These are phyloP conservation scores for Arachnopeziza araneosa DNA, from an alignment of 2,329 filamentous ascomycete genomes.

Conservation along the genomic window DNA sequence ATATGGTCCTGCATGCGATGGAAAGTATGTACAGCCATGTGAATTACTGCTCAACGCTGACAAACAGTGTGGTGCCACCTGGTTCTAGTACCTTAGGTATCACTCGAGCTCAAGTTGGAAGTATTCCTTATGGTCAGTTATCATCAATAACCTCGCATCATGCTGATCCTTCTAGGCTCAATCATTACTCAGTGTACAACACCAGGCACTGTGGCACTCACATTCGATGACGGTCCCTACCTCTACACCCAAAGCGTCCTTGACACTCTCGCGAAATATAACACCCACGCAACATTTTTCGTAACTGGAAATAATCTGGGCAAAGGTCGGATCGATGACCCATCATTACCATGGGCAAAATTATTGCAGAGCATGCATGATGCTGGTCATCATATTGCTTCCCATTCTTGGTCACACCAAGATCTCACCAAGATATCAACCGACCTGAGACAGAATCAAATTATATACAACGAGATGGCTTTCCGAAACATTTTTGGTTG, in stretches of 20 bases:
- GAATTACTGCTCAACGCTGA: neutral
- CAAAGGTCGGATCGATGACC: conserved; percentile 24
- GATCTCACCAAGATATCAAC: conserved; percentile 40
- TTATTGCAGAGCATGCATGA: conserved; percentile 37
- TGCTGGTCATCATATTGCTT: conserved; percentile 52
- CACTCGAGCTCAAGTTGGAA: conserved; percentile 44
- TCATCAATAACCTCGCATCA: neutral
- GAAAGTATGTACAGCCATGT: conserved; percentile 38
- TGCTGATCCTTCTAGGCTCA: conserved; percentile 28
- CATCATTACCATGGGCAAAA: conserved; percentile 26
- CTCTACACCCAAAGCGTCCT: conserved; percentile 60
- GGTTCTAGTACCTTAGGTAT: conserved; percentile 51
- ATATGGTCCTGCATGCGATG: conserved; percentile 56
- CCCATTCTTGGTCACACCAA: conserved; percentile 51
- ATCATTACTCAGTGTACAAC: conserved; percentile 51
- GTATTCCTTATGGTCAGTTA: conserved; percentile 44
- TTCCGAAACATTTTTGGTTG: conserved; percentile 48
- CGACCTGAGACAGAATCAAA: conserved; percentile 40
- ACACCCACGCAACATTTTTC: conserved; percentile 58
- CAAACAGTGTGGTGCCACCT: conserved; percentile 1
- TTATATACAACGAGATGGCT: conserved; percentile 50
- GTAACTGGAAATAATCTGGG: conserved; percentile 47
- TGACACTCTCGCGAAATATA: conserved; percentile 52
- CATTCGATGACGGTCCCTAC: conserved; percentile 62
- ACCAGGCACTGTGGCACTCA: conserved; percentile 56